These are phyloP conservation scores for Syzygium oleosum DNA, from an alignment of 345 rosid species.

Conservation along the genomic window DNA sequence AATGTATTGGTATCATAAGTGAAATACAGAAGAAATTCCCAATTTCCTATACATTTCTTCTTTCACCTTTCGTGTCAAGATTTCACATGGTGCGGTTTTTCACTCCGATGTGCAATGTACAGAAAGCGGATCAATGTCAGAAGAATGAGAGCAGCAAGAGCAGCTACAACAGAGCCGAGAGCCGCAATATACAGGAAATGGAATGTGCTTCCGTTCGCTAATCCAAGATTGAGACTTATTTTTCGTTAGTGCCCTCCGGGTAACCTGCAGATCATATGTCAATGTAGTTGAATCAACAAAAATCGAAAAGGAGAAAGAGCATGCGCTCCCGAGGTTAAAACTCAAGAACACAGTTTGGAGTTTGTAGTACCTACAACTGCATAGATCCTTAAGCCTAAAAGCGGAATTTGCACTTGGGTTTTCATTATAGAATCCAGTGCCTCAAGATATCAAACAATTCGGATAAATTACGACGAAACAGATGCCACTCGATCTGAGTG, in stretches of 20 bases:
- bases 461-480: neutral
- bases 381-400: neutral
- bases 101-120: slow-evolving; percentile 25
- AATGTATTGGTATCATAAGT: no score
- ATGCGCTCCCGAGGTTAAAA: neutral
- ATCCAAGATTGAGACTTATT: neutral
- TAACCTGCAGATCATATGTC: neutral
- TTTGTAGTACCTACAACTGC: neutral
- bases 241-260: neutral
- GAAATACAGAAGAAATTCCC: no score
- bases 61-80: neutral
- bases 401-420: neutral
- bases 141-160: neutral
- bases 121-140: slow-evolving; percentile 16
- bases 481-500: neutral
- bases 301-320: neutral
- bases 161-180: slow-evolving; percentile 7
- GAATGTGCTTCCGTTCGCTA: slow-evolving; percentile 4
- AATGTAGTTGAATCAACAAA: neutral
- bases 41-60: no score
- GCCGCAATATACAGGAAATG: slow-evolving; percentile 11
- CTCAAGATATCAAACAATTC: neutral
- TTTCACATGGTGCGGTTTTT: slow-evolving; percentile 32
- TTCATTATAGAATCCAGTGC: neutral
- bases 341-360: neutral